Percentiles rank a stretch among this genome's conserved stretches.
phyloP scores from a whole-genome alignment of 176 grass and related monocot genomes.

The Musa acuminata region DNA sequence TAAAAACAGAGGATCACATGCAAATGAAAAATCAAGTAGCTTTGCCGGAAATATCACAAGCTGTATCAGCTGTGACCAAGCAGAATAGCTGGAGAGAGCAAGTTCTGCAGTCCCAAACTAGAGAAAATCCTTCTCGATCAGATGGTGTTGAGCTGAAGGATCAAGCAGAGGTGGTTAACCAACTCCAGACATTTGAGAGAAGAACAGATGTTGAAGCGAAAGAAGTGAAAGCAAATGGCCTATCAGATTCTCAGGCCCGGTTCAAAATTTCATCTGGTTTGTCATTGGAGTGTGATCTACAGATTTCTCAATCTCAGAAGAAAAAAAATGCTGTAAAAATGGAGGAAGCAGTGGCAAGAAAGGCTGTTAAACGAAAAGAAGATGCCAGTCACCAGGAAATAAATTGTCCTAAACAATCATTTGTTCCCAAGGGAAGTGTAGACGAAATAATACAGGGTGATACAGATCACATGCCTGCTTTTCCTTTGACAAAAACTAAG shows the following conservation, averaged over 20 bases:
- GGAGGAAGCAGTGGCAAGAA: slow-evolving; percentile 33
- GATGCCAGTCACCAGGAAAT: slow-evolving; percentile 26
- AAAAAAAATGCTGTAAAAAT: slow-evolving; percentile 27
- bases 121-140: slow-evolving; percentile 31
- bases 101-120: slow-evolving; percentile 25
- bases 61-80: slow-evolving; percentile 29
- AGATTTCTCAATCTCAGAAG: slow-evolving; percentile 24
- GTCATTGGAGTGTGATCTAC: slow-evolving; percentile 32
- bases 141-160: slow-evolving; percentile 27
- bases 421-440: slow-evolving; percentile 18
- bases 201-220: slow-evolving; percentile 27
- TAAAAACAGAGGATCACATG: slow-evolving; percentile 19
- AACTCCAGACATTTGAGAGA: slow-evolving; percentile 32
- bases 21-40: slow-evolving; percentile 26
- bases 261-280: slow-evolving; percentile 31
- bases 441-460: background rate
- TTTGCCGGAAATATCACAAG: slow-evolving; percentile 8
- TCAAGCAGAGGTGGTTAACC: background rate
- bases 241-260: slow-evolving; percentile 24
- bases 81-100: slow-evolving; percentile 28
- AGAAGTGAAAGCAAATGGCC: slow-evolving; percentile 32
- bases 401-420: slow-evolving; percentile 43
- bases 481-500: too few relatives aligned
- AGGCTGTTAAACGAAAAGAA: slow-evolving; percentile 23
- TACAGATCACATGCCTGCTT: slow-evolving; percentile 30